Conservation (phyloP, 495 filamentous ascomycete species). For the Podospora fimiseda region DNA sequence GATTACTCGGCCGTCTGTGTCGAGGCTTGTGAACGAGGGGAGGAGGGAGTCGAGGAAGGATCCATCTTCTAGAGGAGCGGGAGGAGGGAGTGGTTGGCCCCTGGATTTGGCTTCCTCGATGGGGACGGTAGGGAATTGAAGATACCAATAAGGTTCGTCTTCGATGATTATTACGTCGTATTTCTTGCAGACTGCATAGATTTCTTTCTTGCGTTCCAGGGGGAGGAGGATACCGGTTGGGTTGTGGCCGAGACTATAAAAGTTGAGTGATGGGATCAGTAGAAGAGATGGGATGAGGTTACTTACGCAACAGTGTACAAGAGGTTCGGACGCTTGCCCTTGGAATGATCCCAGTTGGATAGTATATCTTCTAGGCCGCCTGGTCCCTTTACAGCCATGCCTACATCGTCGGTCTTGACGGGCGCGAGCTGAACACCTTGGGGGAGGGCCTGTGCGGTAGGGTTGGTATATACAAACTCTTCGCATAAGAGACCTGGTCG, state of each 20-base stretch:
- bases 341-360: constrained; percentile 68
- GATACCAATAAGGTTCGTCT: constrained; percentile 95
- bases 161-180: constrained; percentile 92
- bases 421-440: constrained; percentile 64
- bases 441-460: constrained; percentile 59
- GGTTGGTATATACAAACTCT: constrained; percentile 70
- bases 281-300: not conserved
- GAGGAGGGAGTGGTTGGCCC: constrained; percentile 9
- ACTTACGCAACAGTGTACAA: constrained; percentile 88
- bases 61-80: constrained; percentile 60
- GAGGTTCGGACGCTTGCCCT: constrained; percentile 70
- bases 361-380: constrained; percentile 74
- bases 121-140: constrained; percentile 73
- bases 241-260: constrained; percentile 75
- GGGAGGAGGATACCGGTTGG: constrained; percentile 72
- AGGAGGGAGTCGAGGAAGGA: constrained; percentile 77
- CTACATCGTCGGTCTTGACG: constrained; percentile 68
- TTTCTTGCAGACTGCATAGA: constrained; percentile 73
- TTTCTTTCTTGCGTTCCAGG: constrained; percentile 61
- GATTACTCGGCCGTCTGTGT: constrained; percentile 81
- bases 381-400: constrained; percentile 60
- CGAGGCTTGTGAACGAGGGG: constrained; percentile 64
- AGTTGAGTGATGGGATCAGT: constrained; percentile 5
- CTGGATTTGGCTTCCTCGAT: constrained; percentile 43
- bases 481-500: constrained; percentile 70